phyloP scores from a whole-genome alignment of 2,329 filamentous ascomycete genomes.

The Talaromyces sp. region DNA sequence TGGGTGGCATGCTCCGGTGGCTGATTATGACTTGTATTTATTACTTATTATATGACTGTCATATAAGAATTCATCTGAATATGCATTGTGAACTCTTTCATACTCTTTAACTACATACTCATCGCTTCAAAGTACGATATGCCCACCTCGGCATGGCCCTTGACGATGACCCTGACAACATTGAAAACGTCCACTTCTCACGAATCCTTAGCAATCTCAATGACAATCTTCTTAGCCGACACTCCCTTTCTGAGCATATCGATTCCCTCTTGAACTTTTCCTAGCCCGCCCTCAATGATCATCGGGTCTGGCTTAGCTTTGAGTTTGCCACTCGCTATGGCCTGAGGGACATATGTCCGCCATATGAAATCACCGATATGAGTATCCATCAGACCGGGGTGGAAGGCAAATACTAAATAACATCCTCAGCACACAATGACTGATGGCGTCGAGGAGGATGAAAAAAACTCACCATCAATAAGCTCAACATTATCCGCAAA shows the following conservation, averaged over 20 bases:
- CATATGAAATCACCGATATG: conserved; percentile 30
- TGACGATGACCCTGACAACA: too few species aligned
- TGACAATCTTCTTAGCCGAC: conserved; percentile 41
- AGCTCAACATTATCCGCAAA: conserved; percentile 12
- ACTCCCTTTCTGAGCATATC: conserved; percentile 41
- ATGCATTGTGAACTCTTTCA: too few species aligned
- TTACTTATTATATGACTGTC: neutral
- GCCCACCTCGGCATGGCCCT: too few species aligned
- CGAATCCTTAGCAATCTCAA: conserved; percentile 22
- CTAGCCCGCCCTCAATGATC: conserved; percentile 40
- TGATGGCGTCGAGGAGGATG: neutral
- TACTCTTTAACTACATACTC: too few species aligned
- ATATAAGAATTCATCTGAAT: neutral
- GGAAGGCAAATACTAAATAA: conserved; percentile 6
- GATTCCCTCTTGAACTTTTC: conserved; percentile 37
- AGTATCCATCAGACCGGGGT: neutral
- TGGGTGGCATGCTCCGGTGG: neutral
- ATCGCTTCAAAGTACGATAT: neutral
- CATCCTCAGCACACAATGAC: neutral
- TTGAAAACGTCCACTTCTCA: neutral
- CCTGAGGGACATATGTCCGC: conserved; percentile 29
- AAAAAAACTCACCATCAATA: neutral
- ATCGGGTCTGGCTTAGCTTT: conserved; percentile 35
- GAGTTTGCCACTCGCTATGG: conserved; percentile 31
- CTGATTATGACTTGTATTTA: neutral